Conservation (phyloP, 2,329 filamentous ascomycete species). For the Magnaporthiopsis incrustans region DNA sequence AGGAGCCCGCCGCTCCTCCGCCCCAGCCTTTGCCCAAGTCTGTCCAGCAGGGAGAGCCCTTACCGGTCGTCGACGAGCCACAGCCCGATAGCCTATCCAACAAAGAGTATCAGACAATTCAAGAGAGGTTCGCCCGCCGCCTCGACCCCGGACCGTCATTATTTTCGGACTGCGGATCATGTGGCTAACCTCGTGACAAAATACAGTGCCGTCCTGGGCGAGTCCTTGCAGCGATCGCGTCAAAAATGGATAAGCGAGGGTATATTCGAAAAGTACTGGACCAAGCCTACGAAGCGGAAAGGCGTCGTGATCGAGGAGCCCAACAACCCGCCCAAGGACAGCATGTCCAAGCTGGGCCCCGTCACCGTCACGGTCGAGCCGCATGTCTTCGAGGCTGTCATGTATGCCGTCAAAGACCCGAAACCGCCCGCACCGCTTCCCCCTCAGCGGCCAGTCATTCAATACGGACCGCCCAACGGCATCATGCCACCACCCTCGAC, state of each 20-base stretch:
- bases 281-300: constrained; percentile 63
- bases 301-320: constrained; percentile 54
- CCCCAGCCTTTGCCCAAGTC: constrained; percentile 49
- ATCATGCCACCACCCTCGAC: constrained; percentile 45
- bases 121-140: constrained; percentile 50
- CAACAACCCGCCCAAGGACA: constrained; percentile 61
- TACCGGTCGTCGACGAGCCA: constrained; percentile 61
- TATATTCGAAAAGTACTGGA: constrained; percentile 71
- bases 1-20: constrained; percentile 19
- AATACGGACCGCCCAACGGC: constrained; percentile 58
- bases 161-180: neutral
- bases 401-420: constrained; percentile 63
- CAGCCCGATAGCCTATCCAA: constrained; percentile 56
- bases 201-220: constrained; percentile 61
- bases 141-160: neutral
- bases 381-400: constrained; percentile 68
- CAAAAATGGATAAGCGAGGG: constrained; percentile 65
- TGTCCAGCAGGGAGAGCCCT: constrained; percentile 55
- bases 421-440: constrained; percentile 37
- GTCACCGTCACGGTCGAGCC: constrained; percentile 72
- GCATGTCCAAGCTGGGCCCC: constrained; percentile 64
- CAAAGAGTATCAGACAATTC: constrained; percentile 64
- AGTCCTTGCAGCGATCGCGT: constrained; percentile 66
- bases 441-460: constrained; percentile 46
- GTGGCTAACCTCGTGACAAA: constrained; percentile 3